These are phyloP conservation scores for Metarhizium humberi DNA, from an alignment of 2,329 filamentous ascomycete species.

Conservation along the genomic window DNA sequence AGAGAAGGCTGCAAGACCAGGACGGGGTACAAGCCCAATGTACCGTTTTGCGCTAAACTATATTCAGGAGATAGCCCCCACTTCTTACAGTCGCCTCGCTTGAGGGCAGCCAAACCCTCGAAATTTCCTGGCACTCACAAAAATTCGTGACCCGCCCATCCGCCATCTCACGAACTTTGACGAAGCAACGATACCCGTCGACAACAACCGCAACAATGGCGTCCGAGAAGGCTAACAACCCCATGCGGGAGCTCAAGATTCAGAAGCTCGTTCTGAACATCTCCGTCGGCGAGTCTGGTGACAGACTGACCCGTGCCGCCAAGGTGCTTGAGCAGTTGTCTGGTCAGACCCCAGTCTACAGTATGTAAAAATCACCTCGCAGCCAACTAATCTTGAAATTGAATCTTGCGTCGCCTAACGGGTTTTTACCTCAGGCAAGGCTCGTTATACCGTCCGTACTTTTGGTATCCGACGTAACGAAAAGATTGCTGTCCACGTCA, in stretches of 20 bases:
- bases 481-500: slow-evolving; percentile 99
- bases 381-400: neutral
- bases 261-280: slow-evolving; percentile 99
- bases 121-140: slow-evolving; percentile 27
- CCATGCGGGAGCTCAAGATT: slow-evolving; percentile 99
- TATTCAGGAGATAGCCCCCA: slow-evolving; percentile 7
- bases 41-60: slow-evolving; percentile 20
- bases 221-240: slow-evolving; percentile 87
- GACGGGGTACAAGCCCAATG: slow-evolving; percentile 20
- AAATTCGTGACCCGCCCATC: slow-evolving; percentile 17
- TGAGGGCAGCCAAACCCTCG: slow-evolving; percentile 33
- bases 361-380: slow-evolving; percentile 39
- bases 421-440: slow-evolving; percentile 63
- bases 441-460: slow-evolving; percentile 99
- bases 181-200: slow-evolving; percentile 25
- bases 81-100: slow-evolving; percentile 12
- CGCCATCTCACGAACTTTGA: slow-evolving; percentile 19
- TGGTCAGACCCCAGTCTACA: slow-evolving; percentile 99
- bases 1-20: slow-evolving; percentile 24
- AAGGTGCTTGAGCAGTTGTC: slow-evolving; percentile 99
- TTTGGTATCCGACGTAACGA: slow-evolving; percentile 99
- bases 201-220: slow-evolving; percentile 31
- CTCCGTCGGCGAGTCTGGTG: slow-evolving; percentile 99
- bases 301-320: slow-evolving; percentile 98
- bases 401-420: slow-evolving; percentile 9